Conservation (phyloP, 23 red algal species). For the Cyanidioschyzon merolae region DNA sequence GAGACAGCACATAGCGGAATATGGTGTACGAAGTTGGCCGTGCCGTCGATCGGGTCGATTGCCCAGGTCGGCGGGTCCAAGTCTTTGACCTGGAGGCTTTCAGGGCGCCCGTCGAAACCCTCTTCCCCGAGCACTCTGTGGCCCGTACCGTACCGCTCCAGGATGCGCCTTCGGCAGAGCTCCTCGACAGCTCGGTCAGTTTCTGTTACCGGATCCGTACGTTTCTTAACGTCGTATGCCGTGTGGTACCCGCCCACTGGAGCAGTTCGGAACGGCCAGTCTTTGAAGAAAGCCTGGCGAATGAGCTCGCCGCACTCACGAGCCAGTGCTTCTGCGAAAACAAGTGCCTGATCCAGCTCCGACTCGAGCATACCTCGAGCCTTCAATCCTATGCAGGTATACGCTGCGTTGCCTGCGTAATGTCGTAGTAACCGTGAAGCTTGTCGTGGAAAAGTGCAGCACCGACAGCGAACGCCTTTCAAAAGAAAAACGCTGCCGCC, state of each 20-base stretch:
- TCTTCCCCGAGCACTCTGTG: constrained; percentile 5
- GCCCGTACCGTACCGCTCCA: neutral
- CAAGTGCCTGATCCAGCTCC: neutral
- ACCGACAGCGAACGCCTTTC: no score
- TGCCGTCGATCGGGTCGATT: constrained; percentile 94
- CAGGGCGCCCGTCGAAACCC: neutral
- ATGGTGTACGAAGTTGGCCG: constrained; percentile 82
- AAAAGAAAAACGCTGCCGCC: no score
- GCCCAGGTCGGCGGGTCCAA: constrained; percentile 41
- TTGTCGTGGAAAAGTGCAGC: no score
- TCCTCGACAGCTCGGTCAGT: constrained; percentile 66
- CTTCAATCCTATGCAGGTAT: neutral
- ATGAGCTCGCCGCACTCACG: constrained; percentile 35
- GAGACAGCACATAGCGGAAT: constrained; percentile 51
- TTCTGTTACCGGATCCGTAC: constrained; percentile 74
- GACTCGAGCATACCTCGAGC: neutral
- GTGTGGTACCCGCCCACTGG: constrained; percentile 13
- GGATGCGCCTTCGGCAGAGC: constrained; percentile 9
- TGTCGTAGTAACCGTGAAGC: no score
- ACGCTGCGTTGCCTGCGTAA: no score
- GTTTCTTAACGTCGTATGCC: constrained; percentile 51
- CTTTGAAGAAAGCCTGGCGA: neutral
- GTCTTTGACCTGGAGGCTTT: neutral
- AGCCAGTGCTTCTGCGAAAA: constrained; percentile 19
- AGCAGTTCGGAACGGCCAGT: constrained; percentile 1